Conservation (phyloP, 495 filamentous ascomycete genomes). For the Penicillium angulare region DNA sequence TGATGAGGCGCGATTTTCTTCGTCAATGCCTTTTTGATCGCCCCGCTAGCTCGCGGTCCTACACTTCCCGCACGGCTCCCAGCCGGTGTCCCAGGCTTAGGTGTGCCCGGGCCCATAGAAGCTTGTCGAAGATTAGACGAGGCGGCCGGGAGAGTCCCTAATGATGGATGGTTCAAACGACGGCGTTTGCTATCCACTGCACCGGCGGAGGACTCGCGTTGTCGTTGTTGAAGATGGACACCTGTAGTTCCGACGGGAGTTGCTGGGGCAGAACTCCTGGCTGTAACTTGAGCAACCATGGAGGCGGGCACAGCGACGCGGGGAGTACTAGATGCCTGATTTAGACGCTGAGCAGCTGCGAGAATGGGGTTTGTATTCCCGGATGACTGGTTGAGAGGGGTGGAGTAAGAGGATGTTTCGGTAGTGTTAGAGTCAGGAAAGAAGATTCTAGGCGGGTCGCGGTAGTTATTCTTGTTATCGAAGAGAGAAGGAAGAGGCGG, state of each 20-base stretch:
- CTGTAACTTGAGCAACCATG: constrained; percentile 28
- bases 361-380: constrained; percentile 42
- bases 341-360: constrained; percentile 46
- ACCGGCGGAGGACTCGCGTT: constrained; percentile 76
- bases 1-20: constrained; percentile 71
- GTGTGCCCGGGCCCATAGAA: constrained; percentile 80
- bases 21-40: constrained; percentile 51
- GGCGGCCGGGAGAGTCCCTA: constrained; percentile 63
- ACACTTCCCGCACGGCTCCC: constrained; percentile 67
- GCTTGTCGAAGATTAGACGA: constrained; percentile 78
- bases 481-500: constrained; percentile 78
- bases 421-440: constrained; percentile 44
- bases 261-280: constrained; percentile 58
- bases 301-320: constrained; percentile 20
- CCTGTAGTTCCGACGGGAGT: constrained; percentile 61
- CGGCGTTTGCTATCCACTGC: constrained; percentile 72
- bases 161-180: constrained; percentile 60
- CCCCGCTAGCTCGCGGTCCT: constrained; percentile 52
- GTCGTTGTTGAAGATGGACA: constrained; percentile 56
- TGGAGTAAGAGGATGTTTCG: constrained; percentile 36
- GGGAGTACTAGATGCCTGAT: constrained; percentile 33
- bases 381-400: constrained; percentile 42
- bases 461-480: constrained; percentile 56
- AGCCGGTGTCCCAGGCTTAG: constrained; percentile 70
- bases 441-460: constrained; percentile 53